phyloP scores from a whole-genome alignment of 257 asterid species.

The Solanum rostratum region DNA sequence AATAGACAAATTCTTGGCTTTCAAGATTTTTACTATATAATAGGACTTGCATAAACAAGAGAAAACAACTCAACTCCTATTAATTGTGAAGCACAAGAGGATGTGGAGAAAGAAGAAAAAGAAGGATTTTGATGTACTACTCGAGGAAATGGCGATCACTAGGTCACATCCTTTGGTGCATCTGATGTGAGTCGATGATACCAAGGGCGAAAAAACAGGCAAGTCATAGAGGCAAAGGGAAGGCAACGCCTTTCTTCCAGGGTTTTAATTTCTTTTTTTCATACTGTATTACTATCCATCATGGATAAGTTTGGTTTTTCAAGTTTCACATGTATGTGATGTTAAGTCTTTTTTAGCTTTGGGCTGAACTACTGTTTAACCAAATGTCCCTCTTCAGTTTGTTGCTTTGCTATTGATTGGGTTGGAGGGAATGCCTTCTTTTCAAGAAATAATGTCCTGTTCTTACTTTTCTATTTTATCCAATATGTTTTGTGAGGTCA shows the following conservation, averaged over 20 bases:
- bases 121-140: neutral
- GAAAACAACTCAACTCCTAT: neutral
- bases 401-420: neutral
- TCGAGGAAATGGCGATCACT: conserved; percentile 2
- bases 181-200: conserved; percentile 1
- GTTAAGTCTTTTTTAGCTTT: neutral
- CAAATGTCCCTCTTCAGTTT: neutral
- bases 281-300: neutral
- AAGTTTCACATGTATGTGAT: neutral
- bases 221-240: conserved; percentile 64
- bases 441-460: neutral
- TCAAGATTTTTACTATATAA: conserved; percentile 8
- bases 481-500: neutral
- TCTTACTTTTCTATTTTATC: neutral
- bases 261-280: neutral
- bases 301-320: neutral
- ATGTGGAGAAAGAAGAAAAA: conserved; percentile 22
- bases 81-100: neutral
- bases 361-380: neutral
- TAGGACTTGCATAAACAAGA: neutral
- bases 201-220: conserved; percentile 18
- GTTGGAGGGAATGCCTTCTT: neutral
- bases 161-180: neutral
- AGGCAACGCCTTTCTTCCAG: conserved; percentile 67
- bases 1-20: neutral